These are phyloP conservation scores for Neoscytalidium dimidiatum DNA, from an alignment of 2,329 filamentous ascomycete genomes.

Conservation along the genomic window DNA sequence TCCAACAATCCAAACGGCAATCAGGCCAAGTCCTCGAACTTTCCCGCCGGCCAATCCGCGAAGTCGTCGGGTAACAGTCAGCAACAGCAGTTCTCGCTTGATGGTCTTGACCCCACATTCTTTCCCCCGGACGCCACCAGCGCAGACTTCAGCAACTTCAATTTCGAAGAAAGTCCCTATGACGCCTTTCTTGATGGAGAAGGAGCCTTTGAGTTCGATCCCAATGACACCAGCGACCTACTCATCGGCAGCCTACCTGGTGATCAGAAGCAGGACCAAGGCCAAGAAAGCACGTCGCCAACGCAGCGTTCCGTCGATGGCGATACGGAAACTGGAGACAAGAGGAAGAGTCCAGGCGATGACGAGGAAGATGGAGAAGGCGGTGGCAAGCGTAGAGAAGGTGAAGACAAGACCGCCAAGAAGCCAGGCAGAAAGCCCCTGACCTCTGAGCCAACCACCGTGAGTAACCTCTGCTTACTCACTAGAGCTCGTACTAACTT, in stretches of 20 bases:
- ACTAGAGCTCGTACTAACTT: constrained; percentile 27
- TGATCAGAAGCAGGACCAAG: constrained; percentile 60
- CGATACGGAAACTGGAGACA: constrained; percentile 57
- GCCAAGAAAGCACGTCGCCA: constrained; percentile 28
- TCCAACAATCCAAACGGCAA: constrained; percentile 44
- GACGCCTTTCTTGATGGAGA: constrained; percentile 81
- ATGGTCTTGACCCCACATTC: constrained; percentile 36
- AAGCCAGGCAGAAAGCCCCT: constrained; percentile 96
- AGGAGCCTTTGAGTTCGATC: constrained; percentile 74
- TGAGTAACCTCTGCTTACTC: constrained; percentile 56
- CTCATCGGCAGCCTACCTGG: constrained; percentile 78
- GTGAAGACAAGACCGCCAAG: constrained; percentile 83
- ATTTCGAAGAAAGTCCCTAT: constrained; percentile 72
- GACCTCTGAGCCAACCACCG: constrained; percentile 92
- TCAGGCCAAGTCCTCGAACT: constrained; percentile 29
- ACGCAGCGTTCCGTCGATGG: background rate
- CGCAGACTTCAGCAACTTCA: constrained; percentile 52
- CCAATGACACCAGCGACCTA: constrained; percentile 55
- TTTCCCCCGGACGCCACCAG: constrained; percentile 42
- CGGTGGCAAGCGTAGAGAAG: constrained; percentile 76
- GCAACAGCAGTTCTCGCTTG: constrained; percentile 35
- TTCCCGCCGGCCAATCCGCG: constrained; percentile 25
- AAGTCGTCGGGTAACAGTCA: constrained; percentile 26
- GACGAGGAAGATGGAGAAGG: constrained; percentile 64
- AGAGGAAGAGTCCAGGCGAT: constrained; percentile 68